Percentiles rank a stretch among this genome's conserved stretches.
These are phyloP conservation scores for Polytrichum commune DNA, from an alignment of 225 moss, liverwort and hornwort genomes.

Conservation along the genomic window DNA sequence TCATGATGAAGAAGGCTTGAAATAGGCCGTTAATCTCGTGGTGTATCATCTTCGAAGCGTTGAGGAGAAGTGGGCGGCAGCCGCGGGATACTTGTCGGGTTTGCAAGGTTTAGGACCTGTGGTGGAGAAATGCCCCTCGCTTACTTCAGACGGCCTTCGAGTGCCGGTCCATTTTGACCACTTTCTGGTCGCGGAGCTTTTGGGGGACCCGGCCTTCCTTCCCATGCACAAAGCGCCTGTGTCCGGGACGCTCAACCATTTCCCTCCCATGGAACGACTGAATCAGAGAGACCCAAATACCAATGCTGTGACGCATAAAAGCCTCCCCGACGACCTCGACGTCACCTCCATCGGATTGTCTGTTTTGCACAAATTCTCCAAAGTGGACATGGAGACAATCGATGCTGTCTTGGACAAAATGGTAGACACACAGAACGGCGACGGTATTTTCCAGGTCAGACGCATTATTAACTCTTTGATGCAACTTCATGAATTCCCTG, in stretches of 20 bases:
- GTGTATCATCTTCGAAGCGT: constrained; percentile 18
- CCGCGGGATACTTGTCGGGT: constrained; percentile 7
- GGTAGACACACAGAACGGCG: constrained; percentile 3
- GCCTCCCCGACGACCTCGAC: constrained; percentile 21
- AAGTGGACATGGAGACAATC: constrained; percentile 8
- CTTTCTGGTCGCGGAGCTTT: constrained; percentile 18
- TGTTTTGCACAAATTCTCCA: neutral
- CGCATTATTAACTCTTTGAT: too few species aligned
- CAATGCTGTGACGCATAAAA: constrained; percentile 4
- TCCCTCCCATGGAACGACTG: neutral
- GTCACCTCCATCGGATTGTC: constrained; percentile 10
- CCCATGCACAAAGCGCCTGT: too few species aligned
- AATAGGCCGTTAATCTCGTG: neutral
- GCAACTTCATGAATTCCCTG: too few species aligned
- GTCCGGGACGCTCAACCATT: too few species aligned
- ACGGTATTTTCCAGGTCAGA: constrained; percentile 10
- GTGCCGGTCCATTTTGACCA: constrained; percentile 22
- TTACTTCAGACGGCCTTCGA: constrained; percentile 17
- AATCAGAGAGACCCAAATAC: neutral
- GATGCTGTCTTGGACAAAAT: constrained; percentile 8
- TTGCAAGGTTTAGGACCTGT: neutral
- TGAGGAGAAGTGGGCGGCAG: constrained; percentile 15
- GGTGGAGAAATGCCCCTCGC: constrained; percentile 6
- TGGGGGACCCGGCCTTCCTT: neutral
- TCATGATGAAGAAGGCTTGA: neutral